phyloP scores from a whole-genome alignment of 2,329 filamentous ascomycete species.

The Diaporthe destruens region DNA sequence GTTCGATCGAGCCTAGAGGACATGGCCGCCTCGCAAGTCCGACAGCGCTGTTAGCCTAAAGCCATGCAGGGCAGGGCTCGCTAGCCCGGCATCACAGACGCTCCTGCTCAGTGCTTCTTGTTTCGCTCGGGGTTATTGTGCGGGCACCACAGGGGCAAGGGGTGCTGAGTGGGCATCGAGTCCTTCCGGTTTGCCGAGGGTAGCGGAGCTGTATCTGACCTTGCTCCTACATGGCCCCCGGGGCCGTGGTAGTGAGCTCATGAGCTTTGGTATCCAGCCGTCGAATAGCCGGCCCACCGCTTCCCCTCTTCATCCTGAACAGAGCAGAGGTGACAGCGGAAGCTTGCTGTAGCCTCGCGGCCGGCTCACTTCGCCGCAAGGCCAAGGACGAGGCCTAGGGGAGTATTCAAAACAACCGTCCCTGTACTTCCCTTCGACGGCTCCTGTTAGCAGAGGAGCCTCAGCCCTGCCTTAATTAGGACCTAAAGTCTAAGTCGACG shows the following conservation, averaged over 20 bases:
- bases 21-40: conserved; percentile 9
- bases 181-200: conserved; percentile 18
- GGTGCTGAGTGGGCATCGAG: not conserved
- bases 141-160: conserved; percentile 21
- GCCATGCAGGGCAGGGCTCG: conserved; percentile 9
- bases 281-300: conserved; percentile 18
- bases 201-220: not conserved
- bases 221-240: not conserved
- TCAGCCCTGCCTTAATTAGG: conserved; percentile 40
- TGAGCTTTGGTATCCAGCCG: not conserved
- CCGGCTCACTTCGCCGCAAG: not conserved
- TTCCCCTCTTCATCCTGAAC: conserved; percentile 4
- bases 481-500: conserved; percentile 31
- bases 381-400: not conserved
- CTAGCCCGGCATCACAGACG: not conserved
- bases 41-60: conserved; percentile 10
- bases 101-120: conserved; percentile 10
- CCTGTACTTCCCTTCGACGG: conserved; percentile 1
- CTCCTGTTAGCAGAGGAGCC: conserved; percentile 27
- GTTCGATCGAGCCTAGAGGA: conserved; percentile 25
- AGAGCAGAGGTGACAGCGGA: conserved; percentile 16
- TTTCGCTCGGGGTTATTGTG: not conserved
- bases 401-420: conserved; percentile 13
- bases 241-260: not conserved
- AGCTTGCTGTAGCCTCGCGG: conserved; percentile 38